A percentile compares a stretch with the other conserved stretches of the same genome.
These are phyloP conservation scores for Pseudofabraea citricarpa DNA, from an alignment of 2,329 filamentous ascomycete species.

Conservation along the genomic window DNA sequence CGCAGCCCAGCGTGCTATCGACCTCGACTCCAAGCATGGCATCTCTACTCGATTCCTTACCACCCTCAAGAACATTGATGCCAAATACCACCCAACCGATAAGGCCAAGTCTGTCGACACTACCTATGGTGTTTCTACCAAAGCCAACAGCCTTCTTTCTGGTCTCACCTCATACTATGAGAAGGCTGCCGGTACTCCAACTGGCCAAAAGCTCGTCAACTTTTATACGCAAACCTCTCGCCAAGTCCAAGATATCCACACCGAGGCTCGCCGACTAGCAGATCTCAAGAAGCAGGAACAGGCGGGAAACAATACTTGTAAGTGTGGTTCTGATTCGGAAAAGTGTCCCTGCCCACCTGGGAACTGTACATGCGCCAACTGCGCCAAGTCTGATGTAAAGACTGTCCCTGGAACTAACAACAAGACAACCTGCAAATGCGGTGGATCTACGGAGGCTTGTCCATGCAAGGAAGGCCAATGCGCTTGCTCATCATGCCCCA, in stretches of 20 bases:
- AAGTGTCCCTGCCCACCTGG: slow-evolving; percentile 40
- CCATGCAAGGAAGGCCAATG: slow-evolving; percentile 38
- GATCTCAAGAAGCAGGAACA: slow-evolving; percentile 71
- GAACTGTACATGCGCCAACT: slow-evolving; percentile 40
- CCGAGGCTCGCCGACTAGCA: slow-evolving; percentile 82
- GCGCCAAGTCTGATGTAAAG: slow-evolving; percentile 39
- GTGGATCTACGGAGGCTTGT: slow-evolving; percentile 31
- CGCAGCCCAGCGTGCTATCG: slow-evolving; percentile 77
- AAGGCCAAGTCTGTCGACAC: slow-evolving; percentile 79
- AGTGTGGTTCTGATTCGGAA: slow-evolving; percentile 36
- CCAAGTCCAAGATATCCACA: slow-evolving; percentile 91
- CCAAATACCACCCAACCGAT: slow-evolving; percentile 82
- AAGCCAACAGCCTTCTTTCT: slow-evolving; percentile 59
- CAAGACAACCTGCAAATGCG: slow-evolving; percentile 36
- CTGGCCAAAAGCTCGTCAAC: slow-evolving; percentile 77
- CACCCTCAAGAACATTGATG: slow-evolving; percentile 72
- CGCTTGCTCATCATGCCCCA: slow-evolving; percentile 37
- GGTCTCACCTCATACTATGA: slow-evolving; percentile 88
- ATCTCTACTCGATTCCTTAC: slow-evolving; percentile 75
- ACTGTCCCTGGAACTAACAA: slow-evolving; percentile 30
- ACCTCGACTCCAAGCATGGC: slow-evolving; percentile 85
- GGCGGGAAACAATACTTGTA: slow-evolving; percentile 43
- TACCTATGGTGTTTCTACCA: slow-evolving; percentile 75
- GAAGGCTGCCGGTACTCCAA: slow-evolving; percentile 82
- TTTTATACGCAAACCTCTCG: slow-evolving; percentile 85